Percentiles rank a stretch among this genome's conserved stretches.
phyloP scores from a whole-genome alignment of 2,329 filamentous ascomycete species.

The Fusarium sp. region DNA sequence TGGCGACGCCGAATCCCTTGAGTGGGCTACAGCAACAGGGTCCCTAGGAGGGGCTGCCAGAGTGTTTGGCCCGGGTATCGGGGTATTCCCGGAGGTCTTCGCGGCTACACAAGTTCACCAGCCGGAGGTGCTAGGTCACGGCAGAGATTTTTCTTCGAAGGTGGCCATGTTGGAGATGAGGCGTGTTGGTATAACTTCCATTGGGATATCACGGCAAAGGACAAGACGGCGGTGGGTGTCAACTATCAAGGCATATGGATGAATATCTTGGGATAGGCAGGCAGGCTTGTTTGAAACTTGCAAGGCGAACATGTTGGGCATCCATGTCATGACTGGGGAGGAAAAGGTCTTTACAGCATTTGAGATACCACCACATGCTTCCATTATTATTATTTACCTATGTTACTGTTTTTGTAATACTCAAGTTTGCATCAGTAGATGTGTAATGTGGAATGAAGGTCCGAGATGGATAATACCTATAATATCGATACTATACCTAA shows the following conservation, averaged over 20 bases:
- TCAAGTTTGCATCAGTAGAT: background rate
- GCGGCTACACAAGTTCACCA: slow-evolving; percentile 13
- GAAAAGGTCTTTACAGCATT: slow-evolving; percentile 31
- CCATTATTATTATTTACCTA: background rate
- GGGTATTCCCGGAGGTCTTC: slow-evolving; percentile 20
- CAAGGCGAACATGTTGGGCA: slow-evolving; percentile 21
- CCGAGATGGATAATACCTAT: background rate
- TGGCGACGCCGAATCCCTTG: slow-evolving; percentile 49
- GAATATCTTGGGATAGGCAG: slow-evolving; percentile 17
- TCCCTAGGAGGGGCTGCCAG: slow-evolving; percentile 39
- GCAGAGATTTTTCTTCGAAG: background rate
- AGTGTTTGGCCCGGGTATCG: slow-evolving; percentile 16
- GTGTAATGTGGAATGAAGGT: background rate
- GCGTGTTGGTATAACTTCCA: background rate
- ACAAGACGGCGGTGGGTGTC: background rate
- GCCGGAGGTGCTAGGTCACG: slow-evolving; percentile 5
- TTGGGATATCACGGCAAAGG: background rate
- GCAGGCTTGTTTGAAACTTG: slow-evolving; percentile 18
- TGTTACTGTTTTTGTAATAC: background rate
- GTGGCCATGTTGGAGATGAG: background rate
- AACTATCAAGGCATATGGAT: background rate
- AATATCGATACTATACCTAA: background rate
- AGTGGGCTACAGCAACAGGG: slow-evolving; percentile 47
- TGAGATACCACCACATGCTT: slow-evolving; percentile 38
- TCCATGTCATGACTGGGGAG: slow-evolving; percentile 13